Conservation (phyloP, 805 yeast species). For the Jamesozyma spencerorum region DNA sequence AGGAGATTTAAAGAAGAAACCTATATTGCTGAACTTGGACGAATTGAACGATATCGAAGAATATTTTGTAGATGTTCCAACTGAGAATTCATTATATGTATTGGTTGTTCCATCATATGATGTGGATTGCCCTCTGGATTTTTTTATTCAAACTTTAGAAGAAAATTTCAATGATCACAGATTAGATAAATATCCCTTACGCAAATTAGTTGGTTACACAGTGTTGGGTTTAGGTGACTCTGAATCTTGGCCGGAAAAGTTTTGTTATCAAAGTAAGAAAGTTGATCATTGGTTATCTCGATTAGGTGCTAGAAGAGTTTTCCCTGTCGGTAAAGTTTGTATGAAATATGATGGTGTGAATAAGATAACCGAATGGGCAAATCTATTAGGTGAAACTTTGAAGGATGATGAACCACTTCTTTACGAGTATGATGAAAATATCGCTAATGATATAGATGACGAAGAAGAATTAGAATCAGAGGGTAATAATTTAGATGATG, state of each 20-base stretch:
- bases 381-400: slow-evolving; percentile 48
- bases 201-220: slow-evolving; percentile 63
- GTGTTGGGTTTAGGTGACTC: slow-evolving; percentile 84
- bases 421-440: slow-evolving; percentile 50
- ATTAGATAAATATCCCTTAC: slow-evolving; percentile 71
- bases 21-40: slow-evolving; percentile 60
- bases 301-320: slow-evolving; percentile 77
- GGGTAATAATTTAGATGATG: slow-evolving; percentile 24
- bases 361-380: slow-evolving; percentile 58
- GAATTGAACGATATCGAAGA: slow-evolving; percentile 79
- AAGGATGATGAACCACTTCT: slow-evolving; percentile 64
- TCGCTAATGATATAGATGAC: slow-evolving; percentile 40
- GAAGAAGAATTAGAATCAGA: slow-evolving; percentile 23
- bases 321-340: slow-evolving; percentile 78
- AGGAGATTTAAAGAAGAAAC: slow-evolving; percentile 30
- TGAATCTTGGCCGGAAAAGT: slow-evolving; percentile 75
- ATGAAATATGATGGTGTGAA: slow-evolving; percentile 58
- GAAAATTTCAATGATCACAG: slow-evolving; percentile 82
- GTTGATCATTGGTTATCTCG: slow-evolving; percentile 71
- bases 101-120: slow-evolving; percentile 84
- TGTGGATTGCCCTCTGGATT: slow-evolving; percentile 86
- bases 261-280: slow-evolving; percentile 74
- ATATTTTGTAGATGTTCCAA: slow-evolving; percentile 62
- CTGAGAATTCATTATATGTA: slow-evolving; percentile 48
- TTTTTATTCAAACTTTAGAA: slow-evolving; percentile 65